Evolutionary conservation across 495 filamentous ascomycete genomes (phyloP), one percentile per base, ranked within the genome.

Genomic region (Penicillium dipodomyicola): DNA sequence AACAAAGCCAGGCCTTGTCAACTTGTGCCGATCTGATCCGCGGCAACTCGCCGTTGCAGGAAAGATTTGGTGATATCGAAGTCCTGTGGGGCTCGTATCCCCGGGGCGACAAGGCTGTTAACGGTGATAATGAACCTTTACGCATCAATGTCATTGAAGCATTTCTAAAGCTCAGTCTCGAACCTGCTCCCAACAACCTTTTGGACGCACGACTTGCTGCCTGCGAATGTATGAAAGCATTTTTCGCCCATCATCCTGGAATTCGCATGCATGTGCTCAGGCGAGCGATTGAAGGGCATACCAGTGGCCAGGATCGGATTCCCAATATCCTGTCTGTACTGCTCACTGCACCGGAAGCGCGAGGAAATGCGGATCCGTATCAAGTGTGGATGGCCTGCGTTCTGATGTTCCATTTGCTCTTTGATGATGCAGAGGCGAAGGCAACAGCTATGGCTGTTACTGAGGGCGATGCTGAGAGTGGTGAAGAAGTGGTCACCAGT

Each of bases 401-500:
- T n/a, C 78, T 97, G 55, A 81, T 96, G 67, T 86, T 95, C 60
- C 92, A 97, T 61, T 77, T 98, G n/a, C 67, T 97, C 14, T 89
- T 85, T 52, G 92, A 96, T 52, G 86, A 94, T 64, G 73, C 80
- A 14, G 84, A 91, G 62, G 87, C 89, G 2, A 97, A 97, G 65
- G 78, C 78, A 17, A 75, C 88, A 23, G 87, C 92, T 20, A 92
- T 92, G 81, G 78, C 78, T 46, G 87, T 98, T 33, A 86, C 84
- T 3, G 92, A 97, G 71, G 95, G 95, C 14, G 88, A 97, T 70
- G 89, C 90, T 23, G 88, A 89, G 40, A 88, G 77, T 59, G 94
- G 95, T 11, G 94, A 98, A 76, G 94, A 98, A 67, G 92, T 96
- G 5, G 86, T 98, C 49, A 97, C 93, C 8, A 92, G 88, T 68